Conservation (phyloP, 352 stramenopile genomes). For the Globisporangium paddicum region DNA sequence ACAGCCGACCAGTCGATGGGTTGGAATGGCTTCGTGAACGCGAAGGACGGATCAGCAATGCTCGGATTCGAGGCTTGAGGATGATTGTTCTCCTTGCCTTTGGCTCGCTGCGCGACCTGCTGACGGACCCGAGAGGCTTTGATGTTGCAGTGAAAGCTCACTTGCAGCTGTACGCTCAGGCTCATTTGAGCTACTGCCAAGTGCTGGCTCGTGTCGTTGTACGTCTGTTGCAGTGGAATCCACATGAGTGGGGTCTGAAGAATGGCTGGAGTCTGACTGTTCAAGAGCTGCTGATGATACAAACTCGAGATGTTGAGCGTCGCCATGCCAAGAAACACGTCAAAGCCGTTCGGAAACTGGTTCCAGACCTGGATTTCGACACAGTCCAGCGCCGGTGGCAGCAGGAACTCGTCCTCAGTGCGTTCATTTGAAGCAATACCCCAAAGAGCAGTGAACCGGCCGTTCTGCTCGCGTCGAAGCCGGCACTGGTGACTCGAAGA, state of each 20-base stretch:
- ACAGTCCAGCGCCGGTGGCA: conserved; percentile 30
- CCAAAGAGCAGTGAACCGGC: conserved; percentile 43
- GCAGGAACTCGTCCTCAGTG: conserved; percentile 4
- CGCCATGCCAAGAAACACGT: conserved; percentile 44
- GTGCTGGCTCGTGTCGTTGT: conserved; percentile 2
- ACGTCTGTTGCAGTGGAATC: conserved; percentile 32
- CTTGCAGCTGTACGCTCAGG: conserved; percentile 35
- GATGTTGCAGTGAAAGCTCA: conserved; percentile 26
- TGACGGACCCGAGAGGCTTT: conserved; percentile 22
- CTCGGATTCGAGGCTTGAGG: background rate
- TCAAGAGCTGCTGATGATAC: conserved; percentile 16
- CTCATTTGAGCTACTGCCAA: conserved; percentile 5
- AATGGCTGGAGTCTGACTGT: background rate
- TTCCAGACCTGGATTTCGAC: conserved; percentile 70
- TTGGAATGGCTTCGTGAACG: conserved; percentile 39
- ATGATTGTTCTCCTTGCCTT: background rate
- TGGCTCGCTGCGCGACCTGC: conserved; percentile 8
- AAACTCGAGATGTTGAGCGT: conserved; percentile 25
- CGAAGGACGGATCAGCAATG: conserved; percentile 50
- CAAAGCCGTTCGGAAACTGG: conserved; percentile 42
- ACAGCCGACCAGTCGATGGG: conserved; percentile 57
- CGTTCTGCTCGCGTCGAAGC: conserved; percentile 22
- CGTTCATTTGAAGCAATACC: background rate
- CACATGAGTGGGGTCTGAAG: conserved; percentile 25
- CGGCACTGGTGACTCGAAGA: background rate